These are phyloP conservation scores for Pythium aquatile DNA, from an alignment of 352 stramenopile species.

Conservation along the genomic window DNA sequence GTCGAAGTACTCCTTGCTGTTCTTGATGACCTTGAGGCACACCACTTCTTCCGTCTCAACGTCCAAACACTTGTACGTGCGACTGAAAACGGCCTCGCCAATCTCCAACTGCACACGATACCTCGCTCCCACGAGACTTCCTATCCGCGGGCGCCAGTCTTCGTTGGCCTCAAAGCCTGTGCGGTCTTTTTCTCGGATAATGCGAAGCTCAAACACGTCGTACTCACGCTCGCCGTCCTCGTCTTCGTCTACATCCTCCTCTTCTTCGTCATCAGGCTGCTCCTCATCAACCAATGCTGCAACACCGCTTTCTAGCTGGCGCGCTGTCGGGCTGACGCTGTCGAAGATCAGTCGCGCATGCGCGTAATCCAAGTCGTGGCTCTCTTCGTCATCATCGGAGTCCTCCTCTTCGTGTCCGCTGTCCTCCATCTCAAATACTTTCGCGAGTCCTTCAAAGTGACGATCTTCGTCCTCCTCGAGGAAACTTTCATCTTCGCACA, in stretches of 20 bases:
- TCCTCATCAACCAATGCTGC: slow-evolving; percentile 41
- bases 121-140: slow-evolving; percentile 51
- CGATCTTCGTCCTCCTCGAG: slow-evolving; percentile 40
- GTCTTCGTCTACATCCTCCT: slow-evolving; percentile 16
- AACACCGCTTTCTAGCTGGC: neutral
- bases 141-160: slow-evolving; percentile 64
- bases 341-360: slow-evolving; percentile 8
- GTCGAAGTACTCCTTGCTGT: slow-evolving; percentile 99
- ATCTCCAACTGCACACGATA: slow-evolving; percentile 73
- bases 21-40: slow-evolving; percentile 99
- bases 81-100: slow-evolving; percentile 82
- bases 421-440: slow-evolving; percentile 65
- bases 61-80: slow-evolving; percentile 79
- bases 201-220: slow-evolving; percentile 65
- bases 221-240: slow-evolving; percentile 48
- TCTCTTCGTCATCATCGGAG: slow-evolving; percentile 6
- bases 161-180: slow-evolving; percentile 81
- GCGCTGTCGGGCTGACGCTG: neutral
- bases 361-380: slow-evolving; percentile 3
- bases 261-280: slow-evolving; percentile 13
- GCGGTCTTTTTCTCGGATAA: slow-evolving; percentile 76
- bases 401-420: slow-evolving; percentile 24
- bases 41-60: slow-evolving; percentile 75
- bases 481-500: slow-evolving; percentile 61
- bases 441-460: slow-evolving; percentile 35